Percentiles rank a stretch among this genome's conserved stretches.
Evolutionary conservation across 495 filamentous ascomycete genomes (phyloP).

Genomic region (Hypoxylon perforatum): DNA sequence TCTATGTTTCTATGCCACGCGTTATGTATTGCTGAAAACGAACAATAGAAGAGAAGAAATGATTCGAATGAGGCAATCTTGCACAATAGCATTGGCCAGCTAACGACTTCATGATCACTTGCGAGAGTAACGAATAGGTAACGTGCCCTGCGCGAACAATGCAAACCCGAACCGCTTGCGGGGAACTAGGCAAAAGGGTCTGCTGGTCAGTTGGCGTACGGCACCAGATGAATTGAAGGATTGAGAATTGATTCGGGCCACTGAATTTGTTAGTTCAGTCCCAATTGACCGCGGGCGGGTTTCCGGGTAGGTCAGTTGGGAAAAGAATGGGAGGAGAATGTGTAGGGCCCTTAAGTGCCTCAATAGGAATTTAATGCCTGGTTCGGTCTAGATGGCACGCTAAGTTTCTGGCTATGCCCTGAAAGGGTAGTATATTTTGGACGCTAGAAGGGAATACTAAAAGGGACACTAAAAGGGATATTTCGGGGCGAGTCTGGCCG

Average conservation of each 20-base stretch:
- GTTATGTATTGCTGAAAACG: constrained; percentile 17
- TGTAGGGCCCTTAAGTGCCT: constrained; percentile 41
- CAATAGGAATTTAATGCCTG: constrained; percentile 42
- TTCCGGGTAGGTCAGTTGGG: constrained; percentile 27
- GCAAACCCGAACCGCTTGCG: constrained; percentile 37
- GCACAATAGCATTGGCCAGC: constrained; percentile 23
- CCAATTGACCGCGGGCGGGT: constrained; percentile 42
- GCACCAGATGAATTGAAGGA: neutral
- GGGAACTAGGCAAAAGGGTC: constrained; percentile 38
- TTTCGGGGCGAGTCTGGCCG: constrained; percentile 43
- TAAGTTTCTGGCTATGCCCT: constrained; percentile 22
- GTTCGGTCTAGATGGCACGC: constrained; percentile 27
- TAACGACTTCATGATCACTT: constrained; percentile 32
- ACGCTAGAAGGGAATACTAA: neutral
- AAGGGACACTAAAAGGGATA: constrained; percentile 39
- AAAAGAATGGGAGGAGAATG: too few relatives aligned
- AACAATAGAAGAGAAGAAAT: constrained; percentile 10
- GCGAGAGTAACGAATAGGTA: constrained; percentile 33
- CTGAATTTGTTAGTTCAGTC: constrained; percentile 9
- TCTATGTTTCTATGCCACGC: too few relatives aligned
- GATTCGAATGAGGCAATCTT: constrained; percentile 8
- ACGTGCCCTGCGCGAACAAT: constrained; percentile 40
- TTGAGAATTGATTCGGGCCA: constrained; percentile 37
- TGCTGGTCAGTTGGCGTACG: constrained; percentile 37
- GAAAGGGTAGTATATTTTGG: constrained; percentile 5